Evolutionary conservation across 2,329 filamentous ascomycete genomes (phyloP), one percentile per base, ranked within the genome.

Genomic region (Erysiphe pulchra): DNA sequence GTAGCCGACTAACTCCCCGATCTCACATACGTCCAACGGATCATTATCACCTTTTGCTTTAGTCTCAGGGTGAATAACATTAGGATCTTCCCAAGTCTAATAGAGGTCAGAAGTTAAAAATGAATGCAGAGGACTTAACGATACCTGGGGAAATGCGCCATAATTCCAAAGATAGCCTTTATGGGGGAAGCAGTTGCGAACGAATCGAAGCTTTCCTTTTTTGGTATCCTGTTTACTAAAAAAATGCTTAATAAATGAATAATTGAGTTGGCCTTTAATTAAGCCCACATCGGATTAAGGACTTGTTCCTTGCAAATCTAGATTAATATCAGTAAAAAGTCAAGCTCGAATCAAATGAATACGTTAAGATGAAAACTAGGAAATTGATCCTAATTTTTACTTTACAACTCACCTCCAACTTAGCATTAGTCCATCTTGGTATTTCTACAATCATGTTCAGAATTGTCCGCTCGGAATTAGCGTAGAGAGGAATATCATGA

Each of bases 131-230:
- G 39, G 20, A 16, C 20, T 14, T 14, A 12, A 50, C 47, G 45
- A 61, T 72, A 90, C 84, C 72, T 90, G 84, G 59, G 90, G 90
- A 78, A 98, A 95, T 65, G 86, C 86, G 69, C 90, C 90, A 69
- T 98, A 98, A 77, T 98, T 98, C 90, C 90, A 98, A 58, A 98
- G 83, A 68, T 98, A 98, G 55, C 90, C 90, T 77, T 98, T 95
- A 80, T 98, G 90, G 58, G 90, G 90, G 76, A 98, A 98, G 79
- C 90, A 98, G 80, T 98, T 98, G 69, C 90, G 85, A 63, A 98
- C 90, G 64, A 80, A 98, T 61, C 90, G 83, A 59, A 95, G 85
- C 76, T 94, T 95, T 75, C 87, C 90, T 75, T 98, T 95, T 81
- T 98, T 95, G 65, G 77, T 75, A 65, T 98, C 90, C 72, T 98